phyloP scores from a whole-genome alignment of 2,329 filamentous ascomycete genomes.

The Pseudocercospora musae region DNA sequence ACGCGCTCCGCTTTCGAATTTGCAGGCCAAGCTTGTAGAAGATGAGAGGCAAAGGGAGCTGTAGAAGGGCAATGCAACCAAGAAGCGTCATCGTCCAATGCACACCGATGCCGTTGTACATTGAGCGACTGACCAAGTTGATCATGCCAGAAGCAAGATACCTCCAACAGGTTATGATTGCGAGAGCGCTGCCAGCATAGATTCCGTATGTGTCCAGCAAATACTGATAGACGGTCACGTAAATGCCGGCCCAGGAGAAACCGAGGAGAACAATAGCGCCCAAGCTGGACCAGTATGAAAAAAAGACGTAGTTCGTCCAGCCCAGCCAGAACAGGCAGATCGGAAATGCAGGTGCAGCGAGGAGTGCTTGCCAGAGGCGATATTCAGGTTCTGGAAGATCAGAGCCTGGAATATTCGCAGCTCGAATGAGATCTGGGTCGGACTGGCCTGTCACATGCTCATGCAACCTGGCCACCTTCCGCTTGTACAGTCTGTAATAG shows the following conservation, averaged over 20 bases:
- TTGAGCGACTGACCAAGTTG: conserved; percentile 40
- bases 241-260: conserved; percentile 47
- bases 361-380: conserved; percentile 44
- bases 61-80: conserved; percentile 34
- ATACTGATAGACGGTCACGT: conserved; percentile 38
- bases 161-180: conserved; percentile 33
- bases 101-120: conserved; percentile 41
- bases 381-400: conserved; percentile 35
- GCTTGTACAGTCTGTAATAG: conserved; percentile 20
- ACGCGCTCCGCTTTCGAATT: conserved; percentile 37
- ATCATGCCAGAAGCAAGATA: conserved; percentile 40
- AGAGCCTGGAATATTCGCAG: conserved; percentile 17
- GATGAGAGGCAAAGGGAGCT: conserved; percentile 23
- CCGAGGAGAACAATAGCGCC: conserved; percentile 45
- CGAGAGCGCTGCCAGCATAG: conserved; percentile 44
- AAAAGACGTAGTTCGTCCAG: conserved; percentile 43
- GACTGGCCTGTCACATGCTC: conserved; percentile 11
- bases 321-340: conserved; percentile 52
- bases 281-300: conserved; percentile 48
- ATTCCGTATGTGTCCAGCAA: conserved; percentile 41
- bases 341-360: conserved; percentile 44
- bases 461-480: conserved; percentile 26
- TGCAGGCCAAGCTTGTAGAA: conserved; percentile 24
- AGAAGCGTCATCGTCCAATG: conserved; percentile 45
- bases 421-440: conserved; percentile 1